phyloP scores from a whole-genome alignment of 108 stramenopile genomes.

The Cylindrotheca closterium region DNA sequence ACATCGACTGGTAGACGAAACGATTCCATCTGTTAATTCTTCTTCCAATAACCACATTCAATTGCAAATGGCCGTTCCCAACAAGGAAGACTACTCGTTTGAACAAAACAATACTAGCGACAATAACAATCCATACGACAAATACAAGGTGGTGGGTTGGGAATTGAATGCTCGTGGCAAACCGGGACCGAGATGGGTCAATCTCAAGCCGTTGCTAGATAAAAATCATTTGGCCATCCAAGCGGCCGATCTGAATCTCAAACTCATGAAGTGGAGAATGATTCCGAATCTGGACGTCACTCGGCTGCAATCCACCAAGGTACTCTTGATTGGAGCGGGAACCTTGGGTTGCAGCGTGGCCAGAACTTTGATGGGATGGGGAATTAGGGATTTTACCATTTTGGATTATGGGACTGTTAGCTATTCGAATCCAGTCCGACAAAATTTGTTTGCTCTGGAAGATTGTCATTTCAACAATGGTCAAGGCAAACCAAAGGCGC shows the following conservation, averaged over 20 bases:
- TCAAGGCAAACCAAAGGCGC: slow-evolving; percentile 86
- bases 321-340: slow-evolving; percentile 94
- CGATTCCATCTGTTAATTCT: not conserved
- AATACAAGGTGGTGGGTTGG: slow-evolving; percentile 76
- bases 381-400: slow-evolving; percentile 91
- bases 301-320: slow-evolving; percentile 62
- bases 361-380: slow-evolving; percentile 93
- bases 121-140: not conserved
- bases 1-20: slow-evolving; percentile 39
- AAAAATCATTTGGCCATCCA: slow-evolving; percentile 80
- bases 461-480: slow-evolving; percentile 78
- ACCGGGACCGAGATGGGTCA: slow-evolving; percentile 79
- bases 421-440: slow-evolving; percentile 97
- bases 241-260: slow-evolving; percentile 93
- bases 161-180: slow-evolving; percentile 75
- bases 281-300: slow-evolving; percentile 90
- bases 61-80: slow-evolving; percentile 53
- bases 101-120: slow-evolving; percentile 3
- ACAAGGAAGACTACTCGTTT: slow-evolving; percentile 49
- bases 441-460: slow-evolving; percentile 87
- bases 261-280: slow-evolving; percentile 98
- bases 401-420: slow-evolving; percentile 94
- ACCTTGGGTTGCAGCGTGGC: slow-evolving; percentile 97
- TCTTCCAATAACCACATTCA: not conserved
- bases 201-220: slow-evolving; percentile 75